Base-by-base conservation (phyloP, 2,329 filamentous ascomycete genomes). In the Pezicula carpinea region DNA sequence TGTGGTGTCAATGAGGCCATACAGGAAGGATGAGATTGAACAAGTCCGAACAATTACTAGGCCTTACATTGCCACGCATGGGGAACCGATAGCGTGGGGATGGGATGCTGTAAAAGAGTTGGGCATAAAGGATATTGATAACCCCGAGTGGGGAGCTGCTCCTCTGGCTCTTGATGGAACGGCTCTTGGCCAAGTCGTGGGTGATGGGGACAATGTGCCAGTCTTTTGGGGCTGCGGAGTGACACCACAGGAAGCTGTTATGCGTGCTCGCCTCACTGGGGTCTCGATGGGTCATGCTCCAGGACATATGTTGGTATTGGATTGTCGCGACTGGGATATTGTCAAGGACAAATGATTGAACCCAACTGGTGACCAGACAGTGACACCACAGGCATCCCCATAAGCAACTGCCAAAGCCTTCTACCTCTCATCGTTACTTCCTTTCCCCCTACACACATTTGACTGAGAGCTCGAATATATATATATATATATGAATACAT, bases 151-250 rank as follows among this genome's bases (percentile, higher is more conserved):
- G 73, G 81, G 82, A 1, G 77, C 83, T 49, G 50, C 51, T 3
- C 71, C 71, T 5, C 46, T 65, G 5, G 62, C 64, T 11, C 39
- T 58, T 14, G 62, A 69, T 23, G 76, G 73, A 1, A 57, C 62
- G 43, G 62, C 62, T 19, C 51, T 68, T 21, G 52, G 63, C 11
- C 60, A 64, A 21, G 46, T 60, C 1, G 54, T 60, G 14, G 63
- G 61, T 13, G 63, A 64, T 17, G 65, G 69, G 13, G 67, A 72
- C 2, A 66, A 73, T 21, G 67, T 82, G 23, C 77, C 77, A 0
- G 72, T 80, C 4, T 81, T 81, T 53, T 79, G 81, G 79, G 82
- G 78, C 0, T 85, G 81, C 57, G 81, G 81, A 29, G 80, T 85
- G 10, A 85, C 82, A 32, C 80, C 82, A 2, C 81, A 85, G 58